Evolutionary conservation across 2,329 filamentous ascomycete genomes (phyloP).

Genomic region (Aspergillus nomiae): DNA sequence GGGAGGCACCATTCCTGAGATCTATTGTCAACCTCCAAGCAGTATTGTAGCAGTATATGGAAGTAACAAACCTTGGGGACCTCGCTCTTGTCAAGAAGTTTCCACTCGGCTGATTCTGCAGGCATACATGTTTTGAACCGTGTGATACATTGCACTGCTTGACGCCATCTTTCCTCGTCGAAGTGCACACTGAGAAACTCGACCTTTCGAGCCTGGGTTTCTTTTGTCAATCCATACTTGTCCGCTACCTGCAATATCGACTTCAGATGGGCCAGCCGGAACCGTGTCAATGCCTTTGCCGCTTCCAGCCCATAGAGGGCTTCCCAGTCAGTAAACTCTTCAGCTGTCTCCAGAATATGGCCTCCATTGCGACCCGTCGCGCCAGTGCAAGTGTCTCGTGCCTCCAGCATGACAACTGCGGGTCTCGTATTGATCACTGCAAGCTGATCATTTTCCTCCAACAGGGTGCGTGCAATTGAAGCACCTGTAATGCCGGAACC

Average conservation of each 20-base stretch:
- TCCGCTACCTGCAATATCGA: constrained; percentile 25
- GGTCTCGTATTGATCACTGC: neutral
- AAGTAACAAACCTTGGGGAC: constrained; percentile 23
- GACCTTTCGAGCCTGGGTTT: constrained; percentile 28
- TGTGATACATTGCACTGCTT: constrained; percentile 19
- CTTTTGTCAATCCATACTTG: constrained; percentile 22
- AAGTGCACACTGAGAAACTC: constrained; percentile 33
- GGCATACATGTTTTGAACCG: constrained; percentile 31
- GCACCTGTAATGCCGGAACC: constrained; percentile 33
- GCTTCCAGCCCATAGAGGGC: constrained; percentile 20
- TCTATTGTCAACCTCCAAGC: neutral
- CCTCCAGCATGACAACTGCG: constrained; percentile 31
- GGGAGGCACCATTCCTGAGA: constrained; percentile 27
- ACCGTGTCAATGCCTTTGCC: constrained; percentile 24
- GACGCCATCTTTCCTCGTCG: constrained; percentile 25
- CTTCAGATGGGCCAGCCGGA: constrained; percentile 26
- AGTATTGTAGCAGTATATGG: neutral
- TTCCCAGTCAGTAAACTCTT: constrained; percentile 25
- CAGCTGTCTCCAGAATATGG: constrained; percentile 31
- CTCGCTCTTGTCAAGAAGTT: constrained; percentile 20
- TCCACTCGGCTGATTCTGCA: constrained; percentile 30
- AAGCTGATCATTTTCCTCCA: constrained; percentile 7
- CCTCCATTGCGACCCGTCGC: constrained; percentile 39
- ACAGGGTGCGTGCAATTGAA: constrained; percentile 27
- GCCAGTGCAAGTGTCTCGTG: constrained; percentile 33